Evolutionary conservation across 495 filamentous ascomycete genomes (phyloP).

Genomic region (Penicillium paxilli): DNA sequence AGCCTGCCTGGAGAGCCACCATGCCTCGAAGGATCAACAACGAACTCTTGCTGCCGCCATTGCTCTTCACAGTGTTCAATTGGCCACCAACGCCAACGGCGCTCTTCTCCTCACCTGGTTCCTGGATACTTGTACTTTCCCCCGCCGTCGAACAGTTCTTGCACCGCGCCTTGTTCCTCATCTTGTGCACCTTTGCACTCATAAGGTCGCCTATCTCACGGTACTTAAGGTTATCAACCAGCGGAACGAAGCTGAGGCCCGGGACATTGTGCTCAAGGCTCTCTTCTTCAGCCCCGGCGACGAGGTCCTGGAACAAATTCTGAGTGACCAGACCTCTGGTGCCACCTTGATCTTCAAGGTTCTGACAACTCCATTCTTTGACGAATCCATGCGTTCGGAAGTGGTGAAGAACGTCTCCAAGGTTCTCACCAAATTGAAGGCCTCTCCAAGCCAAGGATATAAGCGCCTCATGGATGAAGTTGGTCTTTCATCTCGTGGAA

Average conservation of each 20-base stretch:
- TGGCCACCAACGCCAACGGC: slow-evolving; percentile 95
- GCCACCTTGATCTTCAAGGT: slow-evolving; percentile 98
- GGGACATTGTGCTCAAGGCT: slow-evolving; percentile 88
- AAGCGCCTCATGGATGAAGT: slow-evolving; percentile 99
- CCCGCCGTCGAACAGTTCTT: slow-evolving; percentile 84
- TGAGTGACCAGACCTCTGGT: slow-evolving; percentile 88
- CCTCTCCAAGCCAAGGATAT: slow-evolving; percentile 91
- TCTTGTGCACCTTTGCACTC: slow-evolving; percentile 95
- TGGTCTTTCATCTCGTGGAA: slow-evolving; percentile 69
- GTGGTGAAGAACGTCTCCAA: slow-evolving; percentile 89
- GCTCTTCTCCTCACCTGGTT: slow-evolving; percentile 96
- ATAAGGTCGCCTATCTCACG: slow-evolving; percentile 97
- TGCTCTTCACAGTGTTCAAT: slow-evolving; percentile 91
- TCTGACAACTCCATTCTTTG: slow-evolving; percentile 95
- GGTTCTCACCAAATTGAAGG: slow-evolving; percentile 87
- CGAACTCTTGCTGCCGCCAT: slow-evolving; percentile 93
- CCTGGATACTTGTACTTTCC: slow-evolving; percentile 96
- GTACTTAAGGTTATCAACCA: slow-evolving; percentile 99
- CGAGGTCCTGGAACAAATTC: slow-evolving; percentile 83
- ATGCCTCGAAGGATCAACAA: slow-evolving; percentile 92
- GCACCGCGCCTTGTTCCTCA: slow-evolving; percentile 92
- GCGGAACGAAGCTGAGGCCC: slow-evolving; percentile 87
- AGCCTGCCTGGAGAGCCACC: slow-evolving; percentile 94
- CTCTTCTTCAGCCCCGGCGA: slow-evolving; percentile 93
- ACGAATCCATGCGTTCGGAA: slow-evolving; percentile 83